Evolutionary conservation across 129 eudicot species (phyloP).

Genomic region (Scalesia atractyloides): DNA sequence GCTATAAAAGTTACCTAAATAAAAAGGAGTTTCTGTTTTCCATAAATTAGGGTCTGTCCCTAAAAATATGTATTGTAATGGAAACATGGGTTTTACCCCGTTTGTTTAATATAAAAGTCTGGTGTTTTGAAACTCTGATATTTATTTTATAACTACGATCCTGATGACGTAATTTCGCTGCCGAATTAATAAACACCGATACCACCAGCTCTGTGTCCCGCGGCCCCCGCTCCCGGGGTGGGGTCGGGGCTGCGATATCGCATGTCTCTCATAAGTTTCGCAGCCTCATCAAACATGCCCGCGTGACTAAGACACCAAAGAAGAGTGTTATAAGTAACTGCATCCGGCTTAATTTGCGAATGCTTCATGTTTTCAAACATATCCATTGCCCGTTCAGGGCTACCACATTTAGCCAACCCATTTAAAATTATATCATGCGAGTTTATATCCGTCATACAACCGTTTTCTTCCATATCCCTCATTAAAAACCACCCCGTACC

Average conservation of each 20-base stretch:
- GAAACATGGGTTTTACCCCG: too few relatives aligned
- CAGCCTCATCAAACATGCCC: constrained; percentile 99
- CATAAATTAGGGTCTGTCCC: too few relatives aligned
- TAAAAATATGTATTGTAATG: too few relatives aligned
- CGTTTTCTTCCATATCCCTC: constrained; percentile 71
- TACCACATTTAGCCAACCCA: constrained; percentile 78
- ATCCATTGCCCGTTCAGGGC: constrained; percentile 68
- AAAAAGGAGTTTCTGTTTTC: too few relatives aligned
- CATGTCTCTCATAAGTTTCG: constrained; percentile 92
- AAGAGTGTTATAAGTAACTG: constrained; percentile 80
- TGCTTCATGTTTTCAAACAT: constrained; percentile 75
- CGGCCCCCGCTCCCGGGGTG: too few relatives aligned
- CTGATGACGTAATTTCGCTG: too few relatives aligned
- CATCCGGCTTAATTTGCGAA: constrained; percentile 69
- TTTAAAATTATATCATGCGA: constrained; percentile 77
- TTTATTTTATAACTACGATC: too few relatives aligned
- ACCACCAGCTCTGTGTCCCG: too few relatives aligned
- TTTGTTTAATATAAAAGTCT: too few relatives aligned
- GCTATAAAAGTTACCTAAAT: too few relatives aligned
- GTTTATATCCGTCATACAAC: constrained; percentile 77
- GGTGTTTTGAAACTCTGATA: too few relatives aligned
- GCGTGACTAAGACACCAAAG: constrained; percentile 89
- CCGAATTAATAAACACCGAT: constrained; percentile 54
- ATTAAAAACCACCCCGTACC: constrained; percentile 75
- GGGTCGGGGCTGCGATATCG: too few relatives aligned